Evolutionary conservation across 192 early-diverging fungal species (phyloP).

Genomic region (Pilobolus umbonatus): DNA sequence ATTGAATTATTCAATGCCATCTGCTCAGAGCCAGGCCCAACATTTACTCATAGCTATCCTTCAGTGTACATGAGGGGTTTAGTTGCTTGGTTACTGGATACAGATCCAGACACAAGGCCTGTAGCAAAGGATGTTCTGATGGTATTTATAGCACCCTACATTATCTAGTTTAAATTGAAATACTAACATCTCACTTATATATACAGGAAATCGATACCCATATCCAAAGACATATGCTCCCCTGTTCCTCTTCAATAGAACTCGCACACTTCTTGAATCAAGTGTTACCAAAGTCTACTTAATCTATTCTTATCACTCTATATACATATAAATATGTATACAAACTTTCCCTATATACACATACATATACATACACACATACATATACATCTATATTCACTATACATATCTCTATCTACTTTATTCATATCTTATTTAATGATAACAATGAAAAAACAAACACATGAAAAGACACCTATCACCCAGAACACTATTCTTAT

Average conservation of each 20-base stretch:
- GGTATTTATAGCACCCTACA: constrained; percentile 7
- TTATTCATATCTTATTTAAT: not conserved
- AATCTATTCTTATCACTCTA: not conserved
- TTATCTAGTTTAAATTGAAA: not conserved
- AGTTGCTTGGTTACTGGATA: constrained; percentile 37
- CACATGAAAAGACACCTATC: too few relatives aligned
- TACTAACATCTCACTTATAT: not conserved
- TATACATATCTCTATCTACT: too few relatives aligned
- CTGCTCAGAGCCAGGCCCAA: constrained; percentile 31
- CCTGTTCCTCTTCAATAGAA: constrained; percentile 21
- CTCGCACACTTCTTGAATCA: constrained; percentile 27
- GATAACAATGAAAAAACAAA: not conserved
- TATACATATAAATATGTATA: not conserved
- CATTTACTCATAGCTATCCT: constrained; percentile 36
- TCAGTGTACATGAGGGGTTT: constrained; percentile 41
- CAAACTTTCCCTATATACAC: not conserved
- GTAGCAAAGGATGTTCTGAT: constrained; percentile 32
- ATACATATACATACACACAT: not conserved
- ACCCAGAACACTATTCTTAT: too few relatives aligned
- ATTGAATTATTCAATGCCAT: constrained; percentile 32
- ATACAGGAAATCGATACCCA: constrained; percentile 31
- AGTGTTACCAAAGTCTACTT: constrained; percentile 11
- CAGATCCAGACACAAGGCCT: constrained; percentile 28
- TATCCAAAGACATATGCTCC: constrained; percentile 20
- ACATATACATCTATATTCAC: not conserved